Base-by-base conservation (phyloP, 2,329 filamentous ascomycete genomes). In the Elsinoe perseae region DNA sequence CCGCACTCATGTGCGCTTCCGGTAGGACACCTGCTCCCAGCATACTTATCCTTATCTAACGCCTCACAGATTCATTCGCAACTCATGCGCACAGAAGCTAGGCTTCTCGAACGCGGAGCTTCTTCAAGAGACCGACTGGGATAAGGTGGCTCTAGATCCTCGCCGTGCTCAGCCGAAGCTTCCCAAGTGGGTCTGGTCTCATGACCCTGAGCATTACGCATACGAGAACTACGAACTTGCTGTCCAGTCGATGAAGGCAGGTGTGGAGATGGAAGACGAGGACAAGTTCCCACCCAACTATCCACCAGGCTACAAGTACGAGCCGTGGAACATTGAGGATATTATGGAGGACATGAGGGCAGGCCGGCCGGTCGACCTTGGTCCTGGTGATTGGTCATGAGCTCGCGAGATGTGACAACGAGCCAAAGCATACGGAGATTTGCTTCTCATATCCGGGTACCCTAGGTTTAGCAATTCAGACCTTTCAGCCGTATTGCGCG, bases 11-110 rank as follows among this genome's bases (percentile, higher is more conserved):
- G 67, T 73, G 38, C 66, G 71, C 36, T 70, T 74, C 64, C 70
- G 72, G 69, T 71, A 64, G 64, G 65, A 8, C 18, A 21, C 18
- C 25, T 42, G 36, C 21, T 12, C 42, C 18, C 56, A 16, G 25
- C 14, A 36, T 27, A 20, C 10, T 27, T 16, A 27, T 56, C 53
- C 32, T 16, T 56, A 28, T 55, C 58, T 60, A 32, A 57, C 56
- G 43, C 34, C 38, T 32, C 27, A 38, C 56, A 72, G 73, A 27
- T 78, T 75, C 65, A 71, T 73, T 58, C 72, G 75, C 52, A 75
- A 73, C 50, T 69, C 71, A 4, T 78, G 75, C 65, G 73, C 73
- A 1, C 76, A 77, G 57, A 76, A 77, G 57, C 70, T 76, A 32
- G 71, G 73, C 40, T 75, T 75, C 66, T 70, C 70, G 59, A 75